Base-by-base conservation (phyloP, 352 stramenopile genomes). In the Aphanomyces cochlioides region DNA sequence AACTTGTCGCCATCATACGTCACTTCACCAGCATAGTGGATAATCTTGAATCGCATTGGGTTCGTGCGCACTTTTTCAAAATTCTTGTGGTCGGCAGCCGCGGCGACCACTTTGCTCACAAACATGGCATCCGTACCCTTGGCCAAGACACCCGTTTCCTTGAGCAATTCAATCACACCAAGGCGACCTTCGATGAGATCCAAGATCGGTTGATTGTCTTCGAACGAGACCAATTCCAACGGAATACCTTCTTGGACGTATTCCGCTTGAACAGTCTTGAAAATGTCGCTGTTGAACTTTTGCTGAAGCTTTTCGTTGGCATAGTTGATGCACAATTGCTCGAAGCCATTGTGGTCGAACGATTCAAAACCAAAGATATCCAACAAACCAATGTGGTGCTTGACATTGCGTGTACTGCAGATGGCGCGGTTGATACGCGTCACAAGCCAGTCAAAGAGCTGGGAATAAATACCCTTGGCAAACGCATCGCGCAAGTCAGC, bases 331-430 rank as follows among this genome's bases (percentile, higher is more conserved):
- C 89, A 96, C 37, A 96, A 77, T 75, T 98, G 93, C 72, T 96
- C 88, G 50, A 96, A 96, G 36, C 79, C 86, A 70, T 93, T 92
- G 47, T 78, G 80, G 43, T 96, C 77, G 66, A 98, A 98, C 57
- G 79, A 90, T 77, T 98, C 96, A 72, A 98, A 98, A 12, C 96
- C 94, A 75, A 98, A 98, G 70, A 98, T 98, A 78, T 98, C 96
- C 19, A 98, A 77, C 66, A 98, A 75, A 67, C 91, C 89, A 73
- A 98, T 98, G 77, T 91, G 83, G 17, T 78, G 82, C 75, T 87
- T 77, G 53, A 89, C 81, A 57, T 88, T 88, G 66, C 77, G 76
- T n/a, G 81, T 90, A 3, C 81, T 88, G 76, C 83, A 90, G 61
- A 92, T 91, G 17, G 84, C 80, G 70, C 81, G 80, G 80, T 92